phyloP scores from a whole-genome alignment of 352 stramenopile species.

The Globisporangium carolinianum region DNA sequence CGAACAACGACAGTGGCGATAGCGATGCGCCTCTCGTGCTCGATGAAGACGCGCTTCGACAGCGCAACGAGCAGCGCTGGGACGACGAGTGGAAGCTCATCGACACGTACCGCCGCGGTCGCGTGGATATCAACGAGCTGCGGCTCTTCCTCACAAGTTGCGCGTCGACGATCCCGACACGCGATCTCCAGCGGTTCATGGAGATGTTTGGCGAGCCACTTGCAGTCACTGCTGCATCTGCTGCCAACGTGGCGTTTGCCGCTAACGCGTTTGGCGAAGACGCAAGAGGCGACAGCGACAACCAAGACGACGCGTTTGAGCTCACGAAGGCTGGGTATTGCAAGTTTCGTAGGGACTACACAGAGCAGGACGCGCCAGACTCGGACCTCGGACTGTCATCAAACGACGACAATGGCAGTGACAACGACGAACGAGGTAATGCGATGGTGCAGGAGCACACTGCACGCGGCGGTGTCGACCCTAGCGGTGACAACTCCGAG shows the following conservation, averaged over 20 bases:
- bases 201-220: constrained; percentile 36
- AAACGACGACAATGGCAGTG: constrained; percentile 19
- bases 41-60: constrained; percentile 16
- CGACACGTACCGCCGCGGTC: constrained; percentile 41
- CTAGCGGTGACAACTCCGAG: background rate
- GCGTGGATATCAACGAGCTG: constrained; percentile 35
- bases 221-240: constrained; percentile 8
- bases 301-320: constrained; percentile 16
- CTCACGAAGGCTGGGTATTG: constrained; percentile 43
- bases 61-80: constrained; percentile 24
- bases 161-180: constrained; percentile 23
- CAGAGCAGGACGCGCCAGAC: constrained; percentile 16
- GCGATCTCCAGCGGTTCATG: constrained; percentile 46
- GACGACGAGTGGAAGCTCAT: constrained; percentile 49
- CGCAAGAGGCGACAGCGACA: no score
- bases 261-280: no score
- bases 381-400: constrained; percentile 30
- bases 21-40: background rate
- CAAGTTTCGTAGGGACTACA: constrained; percentile 49
- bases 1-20: constrained; percentile 1
- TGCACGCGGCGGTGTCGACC: background rate
- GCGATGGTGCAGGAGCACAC: constrained; percentile 2
- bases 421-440: constrained; percentile 7
- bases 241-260: background rate
- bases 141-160: constrained; percentile 41